These are phyloP conservation scores for Coelastrella sp. DNA, from an alignment of 139 green algal genomes.

Conservation along the genomic window DNA sequence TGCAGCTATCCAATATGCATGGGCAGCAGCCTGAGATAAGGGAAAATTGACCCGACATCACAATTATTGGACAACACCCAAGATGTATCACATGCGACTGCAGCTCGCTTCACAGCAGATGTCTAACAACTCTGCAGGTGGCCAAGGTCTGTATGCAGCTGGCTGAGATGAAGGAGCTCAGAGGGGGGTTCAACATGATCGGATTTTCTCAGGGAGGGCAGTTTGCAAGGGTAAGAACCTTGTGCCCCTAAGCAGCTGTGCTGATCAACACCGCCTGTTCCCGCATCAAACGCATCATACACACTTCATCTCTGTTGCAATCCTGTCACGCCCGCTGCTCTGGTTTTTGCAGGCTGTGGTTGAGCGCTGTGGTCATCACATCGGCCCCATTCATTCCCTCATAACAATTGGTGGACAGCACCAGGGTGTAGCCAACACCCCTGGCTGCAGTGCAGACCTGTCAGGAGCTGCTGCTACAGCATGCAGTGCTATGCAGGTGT, in stretches of 20 bases:
- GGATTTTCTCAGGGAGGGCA: constrained; percentile 91
- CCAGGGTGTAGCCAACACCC: constrained; percentile 82
- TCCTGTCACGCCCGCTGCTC: background rate
- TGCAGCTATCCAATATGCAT: too few relatives aligned
- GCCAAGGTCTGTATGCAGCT: constrained; percentile 74
- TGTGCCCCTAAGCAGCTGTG: too few relatives aligned
- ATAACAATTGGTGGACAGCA: constrained; percentile 90
- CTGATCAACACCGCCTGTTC: too few relatives aligned
- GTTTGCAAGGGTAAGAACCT: constrained; percentile 81
- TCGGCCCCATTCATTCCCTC: constrained; percentile 72
- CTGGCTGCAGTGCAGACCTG: constrained; percentile 64
- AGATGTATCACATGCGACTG: too few relatives aligned
- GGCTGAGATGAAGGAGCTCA: constrained; percentile 65
- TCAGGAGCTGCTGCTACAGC: constrained; percentile 25
- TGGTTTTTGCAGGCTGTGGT: constrained; percentile 70
- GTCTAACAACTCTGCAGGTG: constrained; percentile 56
- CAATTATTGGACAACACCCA: background rate
- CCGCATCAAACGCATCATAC: too few relatives aligned
- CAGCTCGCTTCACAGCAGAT: too few relatives aligned
- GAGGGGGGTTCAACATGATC: constrained; percentile 83
- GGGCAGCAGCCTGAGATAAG: background rate
- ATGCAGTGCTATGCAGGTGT: constrained; percentile 42
- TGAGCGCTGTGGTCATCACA: constrained; percentile 81
- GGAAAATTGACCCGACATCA: background rate
- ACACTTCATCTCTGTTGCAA: too few relatives aligned